A percentile compares a stretch with the other conserved stretches of the same genome.
Conservation (phyloP, 768 basidiomycete genomes). For the Boletus edulis region DNA sequence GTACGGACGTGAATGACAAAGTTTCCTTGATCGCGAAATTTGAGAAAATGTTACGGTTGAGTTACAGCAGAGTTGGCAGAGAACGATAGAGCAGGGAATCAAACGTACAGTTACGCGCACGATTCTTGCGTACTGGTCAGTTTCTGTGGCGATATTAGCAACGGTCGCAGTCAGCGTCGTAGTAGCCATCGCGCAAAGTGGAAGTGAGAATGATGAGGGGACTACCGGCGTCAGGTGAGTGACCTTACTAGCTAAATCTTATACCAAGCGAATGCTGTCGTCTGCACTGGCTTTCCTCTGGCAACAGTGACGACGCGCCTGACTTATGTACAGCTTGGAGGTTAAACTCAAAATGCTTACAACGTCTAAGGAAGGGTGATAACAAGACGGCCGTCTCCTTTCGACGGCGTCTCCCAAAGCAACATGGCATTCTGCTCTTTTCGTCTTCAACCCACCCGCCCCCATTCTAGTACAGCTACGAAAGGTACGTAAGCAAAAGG, state of each 20-base stretch:
- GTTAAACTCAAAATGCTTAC: no score
- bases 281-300: no score
- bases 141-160: no score
- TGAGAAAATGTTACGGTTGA: background rate
- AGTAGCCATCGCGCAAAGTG: background rate
- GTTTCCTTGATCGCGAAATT: background rate
- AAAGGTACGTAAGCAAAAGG: constrained; percentile 11
- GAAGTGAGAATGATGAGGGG: no score
- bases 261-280: no score
- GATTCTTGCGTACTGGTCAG: background rate
- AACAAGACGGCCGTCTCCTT: constrained; percentile 4
- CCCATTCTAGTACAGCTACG: constrained; percentile 16
- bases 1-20: background rate
- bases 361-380: background rate
- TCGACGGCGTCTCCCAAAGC: constrained; percentile 4
- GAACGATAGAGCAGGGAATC: background rate
- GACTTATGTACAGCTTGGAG: no score
- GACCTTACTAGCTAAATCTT: no score
- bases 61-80: no score
- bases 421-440: constrained; percentile 13
- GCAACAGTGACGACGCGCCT: no score
- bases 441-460: background rate
- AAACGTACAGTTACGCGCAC: background rate
- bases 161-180: background rate
- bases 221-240: no score